A percentile compares a stretch with the other conserved stretches of the same genome.
Evolutionary conservation across 1,284 basidiomycete species (phyloP).

Genomic region (Cryptococcus sp.): DNA sequence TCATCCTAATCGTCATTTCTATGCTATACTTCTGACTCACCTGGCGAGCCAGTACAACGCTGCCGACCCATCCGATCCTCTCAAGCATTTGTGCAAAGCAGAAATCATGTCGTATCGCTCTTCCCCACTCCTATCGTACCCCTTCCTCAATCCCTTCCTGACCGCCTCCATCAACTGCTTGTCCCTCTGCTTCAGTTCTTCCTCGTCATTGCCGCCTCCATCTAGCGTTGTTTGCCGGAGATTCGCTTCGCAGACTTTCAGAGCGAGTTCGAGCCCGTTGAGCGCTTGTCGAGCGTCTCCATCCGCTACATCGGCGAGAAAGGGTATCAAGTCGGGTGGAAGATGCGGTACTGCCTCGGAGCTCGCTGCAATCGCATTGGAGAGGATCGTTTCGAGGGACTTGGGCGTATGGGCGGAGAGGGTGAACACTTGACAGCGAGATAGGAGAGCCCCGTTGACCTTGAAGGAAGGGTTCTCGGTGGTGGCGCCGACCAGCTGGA

Average conservation of each 20-base stretch:
- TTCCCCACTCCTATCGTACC: conserved; percentile 70
- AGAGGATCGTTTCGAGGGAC: conserved; percentile 38
- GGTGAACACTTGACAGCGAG: conserved; percentile 60
- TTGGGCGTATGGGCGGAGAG: conserved; percentile 33
- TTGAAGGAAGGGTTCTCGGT: conserved; percentile 92
- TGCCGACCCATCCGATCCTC: conserved; percentile 71
- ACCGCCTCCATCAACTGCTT: conserved; percentile 46
- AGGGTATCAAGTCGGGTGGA: conserved; percentile 51
- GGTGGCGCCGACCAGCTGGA: conserved; percentile 80
- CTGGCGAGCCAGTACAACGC: conserved; percentile 83
- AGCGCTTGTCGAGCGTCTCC: conserved; percentile 51
- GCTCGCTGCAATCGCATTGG: conserved; percentile 36
- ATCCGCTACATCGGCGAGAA: conserved; percentile 48
- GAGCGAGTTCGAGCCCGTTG: conserved; percentile 48
- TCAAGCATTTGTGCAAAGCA: conserved; percentile 78
- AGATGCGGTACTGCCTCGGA: conserved; percentile 40
- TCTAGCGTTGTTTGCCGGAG: neutral
- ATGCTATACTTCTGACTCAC: conserved; percentile 20
- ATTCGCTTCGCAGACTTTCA: conserved; percentile 38
- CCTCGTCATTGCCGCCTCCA: conserved; percentile 3
- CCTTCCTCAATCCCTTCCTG: conserved; percentile 42
- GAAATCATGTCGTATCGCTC: conserved; percentile 80
- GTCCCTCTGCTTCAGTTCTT: conserved; percentile 21
- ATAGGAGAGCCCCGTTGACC: conserved; percentile 67
- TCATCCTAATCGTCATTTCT: conserved; percentile 52